Evolutionary conservation across 148 eudicot species (phyloP).

Genomic region (Chenopodium suecicum): DNA sequence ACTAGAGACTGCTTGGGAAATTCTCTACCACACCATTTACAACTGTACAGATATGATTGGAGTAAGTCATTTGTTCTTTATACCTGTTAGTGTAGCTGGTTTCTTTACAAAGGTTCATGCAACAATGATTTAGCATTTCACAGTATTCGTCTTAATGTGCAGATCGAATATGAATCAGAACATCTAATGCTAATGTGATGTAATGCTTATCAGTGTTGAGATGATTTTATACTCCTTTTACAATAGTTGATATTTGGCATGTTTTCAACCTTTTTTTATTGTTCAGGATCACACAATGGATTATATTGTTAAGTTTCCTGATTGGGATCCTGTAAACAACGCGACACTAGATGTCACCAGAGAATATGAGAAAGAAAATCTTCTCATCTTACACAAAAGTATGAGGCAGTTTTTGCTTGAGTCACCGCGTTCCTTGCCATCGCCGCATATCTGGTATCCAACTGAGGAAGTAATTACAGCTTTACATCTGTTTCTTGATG

Average conservation of each 20-base stretch:
- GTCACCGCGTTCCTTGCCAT: conserved; percentile 51
- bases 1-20: conserved; percentile 87
- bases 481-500: conserved; percentile 73
- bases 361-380: conserved; percentile 27
- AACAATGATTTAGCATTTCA: too few species aligned
- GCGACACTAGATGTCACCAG: conserved; percentile 22
- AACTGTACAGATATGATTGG: conserved; percentile 94
- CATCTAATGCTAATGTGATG: too few species aligned
- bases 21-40: conserved; percentile 77
- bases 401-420: conserved; percentile 51
- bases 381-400: conserved; percentile 26
- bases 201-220: not conserved
- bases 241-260: not conserved
- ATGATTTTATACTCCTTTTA: not conserved
- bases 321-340: conserved; percentile 70
- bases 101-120: not conserved
- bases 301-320: conserved; percentile 87
- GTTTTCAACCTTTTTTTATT: conserved; percentile 8
- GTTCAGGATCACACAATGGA: conserved; percentile 88
- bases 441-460: conserved; percentile 86
- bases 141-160: not conserved
- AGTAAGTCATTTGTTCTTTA: conserved; percentile 41
- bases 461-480: conserved; percentile 61
- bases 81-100: conserved; percentile 3
- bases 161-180: too few species aligned